Base-by-base conservation (phyloP, 2,329 filamentous ascomycete genomes). In the Epichloe festucae region DNA sequence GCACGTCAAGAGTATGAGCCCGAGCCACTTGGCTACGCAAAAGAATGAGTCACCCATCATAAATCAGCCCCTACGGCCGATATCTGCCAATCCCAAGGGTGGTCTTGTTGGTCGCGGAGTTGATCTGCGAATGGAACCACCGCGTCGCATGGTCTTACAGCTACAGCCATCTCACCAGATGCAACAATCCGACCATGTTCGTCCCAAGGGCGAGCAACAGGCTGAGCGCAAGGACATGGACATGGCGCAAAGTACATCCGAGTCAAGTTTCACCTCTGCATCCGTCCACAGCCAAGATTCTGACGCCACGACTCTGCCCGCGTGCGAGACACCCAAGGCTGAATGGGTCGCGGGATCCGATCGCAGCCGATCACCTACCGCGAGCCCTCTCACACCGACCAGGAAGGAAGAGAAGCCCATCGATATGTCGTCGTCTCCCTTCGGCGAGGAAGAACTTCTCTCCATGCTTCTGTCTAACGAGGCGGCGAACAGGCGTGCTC, bases 371-470 rank as follows among this genome's bases (percentile, higher is more conserved):
- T 55, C 57, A 11, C 52, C 50, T 11, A 51, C 57, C 10, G 42
- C 44, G 3, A 57, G 55, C 21, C 55, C 52, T 12, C 19, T 36
- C 43, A 52, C 55, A 2, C 50, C 53, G 1, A 50, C 12, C 23
- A 49, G 38, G 35, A 12, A 27, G 5, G 52, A 46, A 35, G 19
- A 35, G 10, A 46, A 42, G 34, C 48, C 39, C 5, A 51, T 53
- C 15, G 57, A 58, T 7, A 51, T 59, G 34, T 59, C 61, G 6
- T 65, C 65, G 0, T 64, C 64, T 35, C 62, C 65, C 1, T 67
- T 62, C 41, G 62, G 63, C 44, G 66, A 68, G 48, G 55, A 61
- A 4, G 65, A 69, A 5, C 60, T 69, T 48, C 35, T 68, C 21
- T 59, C 60, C 2, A 55, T 69, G 17, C 54, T 68, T 6, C 52